A percentile compares a stretch with the other conserved stretches of the same genome.
phyloP scores from a whole-genome alignment of 2,329 filamentous ascomycete genomes.

The Neofusicoccum cordaticola region DNA sequence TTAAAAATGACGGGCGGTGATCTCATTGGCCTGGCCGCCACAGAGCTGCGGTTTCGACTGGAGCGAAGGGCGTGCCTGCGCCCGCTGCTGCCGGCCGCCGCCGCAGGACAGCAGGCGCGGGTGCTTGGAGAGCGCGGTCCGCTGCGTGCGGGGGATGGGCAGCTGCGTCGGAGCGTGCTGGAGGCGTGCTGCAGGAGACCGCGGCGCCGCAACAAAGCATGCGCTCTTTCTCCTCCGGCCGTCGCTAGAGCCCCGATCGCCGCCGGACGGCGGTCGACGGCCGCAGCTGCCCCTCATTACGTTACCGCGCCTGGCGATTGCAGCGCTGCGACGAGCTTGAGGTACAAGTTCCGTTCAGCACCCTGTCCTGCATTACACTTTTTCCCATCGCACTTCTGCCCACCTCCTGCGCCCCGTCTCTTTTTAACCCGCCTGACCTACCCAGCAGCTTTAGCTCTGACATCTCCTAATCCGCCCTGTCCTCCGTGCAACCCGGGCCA shows the following conservation, averaged over 20 bases:
- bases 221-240: background rate
- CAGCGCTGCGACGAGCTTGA: background rate
- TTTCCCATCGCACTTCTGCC: background rate
- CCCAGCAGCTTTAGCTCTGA: background rate
- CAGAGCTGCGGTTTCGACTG: background rate
- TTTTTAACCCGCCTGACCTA: background rate
- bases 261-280: background rate
- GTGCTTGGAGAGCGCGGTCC: background rate
- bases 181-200: background rate
- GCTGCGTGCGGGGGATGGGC: background rate
- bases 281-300: slow-evolving; percentile 16
- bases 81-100: background rate
- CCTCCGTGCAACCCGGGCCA: background rate
- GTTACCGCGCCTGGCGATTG: slow-evolving; percentile 6
- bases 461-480: background rate
- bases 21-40: background rate
- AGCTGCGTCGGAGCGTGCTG: background rate
- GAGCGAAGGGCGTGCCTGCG: slow-evolving; percentile 5
- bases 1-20: background rate
- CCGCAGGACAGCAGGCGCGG: background rate
- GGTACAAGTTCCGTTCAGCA: background rate
- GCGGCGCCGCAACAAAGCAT: slow-evolving; percentile 7
- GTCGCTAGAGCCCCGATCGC: background rate
- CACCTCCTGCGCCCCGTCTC: background rate
- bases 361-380: background rate